Evolutionary conservation across 306 rosid genomes (phyloP).

Genomic region (Coriaria nepalensis): DNA sequence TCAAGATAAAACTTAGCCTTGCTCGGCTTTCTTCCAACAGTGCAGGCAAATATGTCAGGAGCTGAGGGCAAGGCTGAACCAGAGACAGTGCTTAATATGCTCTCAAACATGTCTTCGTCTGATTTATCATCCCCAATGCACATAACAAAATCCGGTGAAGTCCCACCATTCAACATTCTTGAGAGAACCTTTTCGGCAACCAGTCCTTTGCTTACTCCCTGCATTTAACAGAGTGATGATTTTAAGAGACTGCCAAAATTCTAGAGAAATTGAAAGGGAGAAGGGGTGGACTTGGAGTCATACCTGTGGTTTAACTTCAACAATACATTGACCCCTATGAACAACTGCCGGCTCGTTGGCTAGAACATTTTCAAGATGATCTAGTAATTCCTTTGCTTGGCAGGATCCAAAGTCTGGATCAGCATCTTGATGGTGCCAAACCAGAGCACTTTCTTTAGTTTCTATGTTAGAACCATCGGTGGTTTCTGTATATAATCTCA

Average conservation of each 20-base stretch:
- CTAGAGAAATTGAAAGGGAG: not conserved
- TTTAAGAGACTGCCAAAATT: not conserved
- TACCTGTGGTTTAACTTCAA: constrained; percentile 20
- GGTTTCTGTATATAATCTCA: constrained; percentile 11
- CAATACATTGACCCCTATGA: constrained; percentile 14
- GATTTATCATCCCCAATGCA: constrained; percentile 19
- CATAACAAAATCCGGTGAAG: constrained; percentile 17
- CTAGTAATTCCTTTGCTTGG: constrained; percentile 17
- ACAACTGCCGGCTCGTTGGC: constrained; percentile 15
- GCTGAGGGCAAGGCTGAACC: constrained; percentile 7
- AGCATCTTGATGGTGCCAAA: constrained; percentile 18
- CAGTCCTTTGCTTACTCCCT: constrained; percentile 18
- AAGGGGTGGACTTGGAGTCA: not conserved
- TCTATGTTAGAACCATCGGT: constrained; percentile 18
- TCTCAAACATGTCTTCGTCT: constrained; percentile 20
- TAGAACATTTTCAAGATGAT: constrained; percentile 17
- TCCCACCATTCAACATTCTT: constrained; percentile 13
- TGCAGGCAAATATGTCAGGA: constrained; percentile 18
- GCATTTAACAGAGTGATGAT: constrained; percentile 7
- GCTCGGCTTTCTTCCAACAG: constrained; percentile 17
- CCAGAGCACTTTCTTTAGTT: constrained; percentile 16
- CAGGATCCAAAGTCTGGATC: constrained; percentile 19
- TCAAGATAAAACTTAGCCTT: constrained; percentile 17
- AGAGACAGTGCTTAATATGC: constrained; percentile 13
- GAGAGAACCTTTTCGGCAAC: constrained; percentile 15